Percentiles rank a stretch among this genome's conserved stretches.
phyloP scores from a whole-genome alignment of 768 basidiomycete species.

The Neoboletus subvelutipes region DNA sequence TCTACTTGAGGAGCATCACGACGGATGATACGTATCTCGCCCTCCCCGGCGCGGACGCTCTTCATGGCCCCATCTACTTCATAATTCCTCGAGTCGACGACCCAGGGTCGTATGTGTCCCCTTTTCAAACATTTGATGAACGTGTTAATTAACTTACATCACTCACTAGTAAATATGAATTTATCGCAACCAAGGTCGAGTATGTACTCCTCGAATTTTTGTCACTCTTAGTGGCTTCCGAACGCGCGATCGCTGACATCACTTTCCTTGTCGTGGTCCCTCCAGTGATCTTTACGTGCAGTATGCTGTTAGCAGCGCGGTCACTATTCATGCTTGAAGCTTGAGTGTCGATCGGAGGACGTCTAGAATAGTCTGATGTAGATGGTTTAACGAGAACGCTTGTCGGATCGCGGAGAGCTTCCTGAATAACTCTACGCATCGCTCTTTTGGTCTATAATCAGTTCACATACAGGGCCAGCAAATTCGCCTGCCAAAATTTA shows the following conservation, averaged over 20 bases:
- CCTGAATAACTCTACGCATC: too few relatives aligned
- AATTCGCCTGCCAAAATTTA: not conserved
- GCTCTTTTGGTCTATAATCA: not conserved
- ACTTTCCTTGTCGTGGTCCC: too few relatives aligned
- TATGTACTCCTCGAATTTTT: not conserved
- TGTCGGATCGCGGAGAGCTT: not conserved
- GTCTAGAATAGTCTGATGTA: not conserved
- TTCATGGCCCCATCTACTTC: accelerated
- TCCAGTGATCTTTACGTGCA: not conserved
- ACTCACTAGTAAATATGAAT: not conserved
- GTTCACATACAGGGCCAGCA: not conserved
- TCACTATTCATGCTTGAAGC: not conserved
- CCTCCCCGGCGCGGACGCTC: not conserved
- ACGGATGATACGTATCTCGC: not conserved
- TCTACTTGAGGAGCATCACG: not conserved
- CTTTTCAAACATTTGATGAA: not conserved
- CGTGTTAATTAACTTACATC: not conserved
- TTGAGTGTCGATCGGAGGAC: not conserved
- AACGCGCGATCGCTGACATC: not conserved
- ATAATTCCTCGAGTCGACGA: not conserved
- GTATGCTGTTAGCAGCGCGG: not conserved
- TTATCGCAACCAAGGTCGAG: not conserved
- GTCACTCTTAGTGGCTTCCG: not conserved
- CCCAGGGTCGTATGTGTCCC: not conserved
- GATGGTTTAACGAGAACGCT: not conserved